Evolutionary conservation across 2,329 filamentous ascomycete genomes (phyloP), one percentile per base, ranked within the genome.

Genomic region (Scytalidium sp.): DNA sequence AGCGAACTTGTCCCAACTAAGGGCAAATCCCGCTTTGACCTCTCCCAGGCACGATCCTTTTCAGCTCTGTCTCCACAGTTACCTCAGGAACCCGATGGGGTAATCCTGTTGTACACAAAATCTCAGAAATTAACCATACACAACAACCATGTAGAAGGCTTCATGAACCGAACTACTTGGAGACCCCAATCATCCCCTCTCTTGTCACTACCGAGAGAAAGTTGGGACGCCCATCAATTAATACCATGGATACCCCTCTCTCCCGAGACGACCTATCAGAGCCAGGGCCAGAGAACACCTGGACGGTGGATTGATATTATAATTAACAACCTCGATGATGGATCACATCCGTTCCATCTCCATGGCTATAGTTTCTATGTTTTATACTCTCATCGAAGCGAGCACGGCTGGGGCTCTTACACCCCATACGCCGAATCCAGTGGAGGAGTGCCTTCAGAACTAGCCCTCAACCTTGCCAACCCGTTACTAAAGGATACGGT

Each of bases 301-400:
- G n/a, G n/a, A n/a, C n/a, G n/a, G n/a, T 78, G 75, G 73, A 60
- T 76, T 1, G 73, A 76, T 50, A 53, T 77, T 0, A 65, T 76
- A 2, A 61, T 78, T 45, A 78, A 78, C 53, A 78, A 78, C 48
- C 63, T 76, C 15, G 75, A 78, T 49, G 74, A 76, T 40, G 71
- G 71, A 3, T 61, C 66, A 0, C 75, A 78, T 54, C 75, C 75
- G 1, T 78, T 78, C 50, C 75, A 78, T 56, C 51, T 78, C 36
- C 52, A 66, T 40, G 56, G 65, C 47, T 46, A 64, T 63, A 17
- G 17, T 11, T 46, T 46, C 23, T 43, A 19, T 13, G 19, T 22
- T 11, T 13, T 59, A 51, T 53, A 50, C 29, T 53, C 52, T 17
- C 43, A 51, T 36, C 43, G 47, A 6, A 46, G 45, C 2, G 29